Evolutionary conservation across 1,284 basidiomycete species (phyloP), one percentile per base, ranked within the genome.

Genomic region (Termitomyces sp.): DNA sequence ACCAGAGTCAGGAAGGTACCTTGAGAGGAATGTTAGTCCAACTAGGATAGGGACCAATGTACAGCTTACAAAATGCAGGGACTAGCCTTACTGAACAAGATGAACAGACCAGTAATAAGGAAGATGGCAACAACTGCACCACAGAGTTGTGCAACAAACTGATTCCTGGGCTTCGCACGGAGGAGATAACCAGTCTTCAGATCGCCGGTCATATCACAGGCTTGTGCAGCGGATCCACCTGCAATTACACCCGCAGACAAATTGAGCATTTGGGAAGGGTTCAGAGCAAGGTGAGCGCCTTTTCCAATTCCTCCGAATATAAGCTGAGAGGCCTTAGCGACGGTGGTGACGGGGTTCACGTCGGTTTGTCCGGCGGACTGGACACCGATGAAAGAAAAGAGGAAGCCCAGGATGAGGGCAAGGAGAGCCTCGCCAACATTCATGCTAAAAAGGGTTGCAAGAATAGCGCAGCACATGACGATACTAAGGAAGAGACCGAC

Each of bases 151-250:
- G 82, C 83, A 62, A 81, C 73, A 68, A 88, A 88, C 71, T 88
- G 83, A 65, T 80, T 81, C 57, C 71, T 74, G 19, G 86, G 86
- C 62, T 82, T 84, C 28, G 85, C 82, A 44, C 84, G 74, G 12
- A 88, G 75, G 54, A 88, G 76, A 67, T 86, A 86, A 55, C 83
- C 83, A 7, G 87, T 86, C 73, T 88, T 87, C 61, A 88, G 69
- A 63, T 89, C 87, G 56, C 84, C 81, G 57, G 83, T 82, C 86
- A 88, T 88, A 67, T 89, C 86, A 49, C 78, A 70, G 21, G 82
- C 74, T 65, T 86, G 82, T 24, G 76, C 78, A 21, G 84, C 81
- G 46, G 82, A 77, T 38, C 80, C 82, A 43, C 76, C 81, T 21
- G 83, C 76, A 61, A 86, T 70, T 47, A 79, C 76, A 67, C 84